Base-by-base conservation (phyloP, 306 rosid species). In the Amphicarpaea edgeworthii region DNA sequence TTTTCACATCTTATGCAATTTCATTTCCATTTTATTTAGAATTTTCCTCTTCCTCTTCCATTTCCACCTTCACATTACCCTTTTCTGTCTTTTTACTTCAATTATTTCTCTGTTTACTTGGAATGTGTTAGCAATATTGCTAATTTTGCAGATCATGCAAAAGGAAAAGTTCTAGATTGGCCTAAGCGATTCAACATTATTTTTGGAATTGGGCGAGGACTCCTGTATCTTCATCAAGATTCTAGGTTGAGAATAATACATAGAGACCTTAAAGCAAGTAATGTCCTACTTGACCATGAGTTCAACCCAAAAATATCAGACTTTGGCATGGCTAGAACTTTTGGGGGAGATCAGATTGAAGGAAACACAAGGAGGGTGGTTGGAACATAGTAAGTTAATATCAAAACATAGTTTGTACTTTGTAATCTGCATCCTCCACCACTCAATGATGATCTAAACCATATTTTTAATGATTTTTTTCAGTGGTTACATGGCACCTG, bases 211-310 rank as follows among this genome's bases (percentile, higher is more conserved):
- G 87, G 86, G 0, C 80, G 88, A 12, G 90, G 95, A 26, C 87
- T 87, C 34, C 38, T 90, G 3, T 90, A 90, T 79, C 95, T 90
- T 51, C 92, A 90, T 69, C 81, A 81, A 76, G 85, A 81, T 63
- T 81, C 85, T 15, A 76, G 85, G 5, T 51, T 81, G 37, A 76
- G 85, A 26, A 81, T 81, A n/a, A 70, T 81, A 69, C 81, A 81
- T 3, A 76, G 85, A 53, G 78, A 81, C 28, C 85, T 81, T 21
- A 81, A 81, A 62, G 81, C 70, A 28, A 70, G 81, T 21, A 81
- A 81, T 70, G 41, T 81, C 7, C 49, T 81, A 42, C 74, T 81
- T 61, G 85, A 81, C 15, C 47, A 7, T 7, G 74, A 81, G 19
- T 70, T 81, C 28, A 81, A 70, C 10, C 81, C 81, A 5, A 81